These are phyloP conservation scores for Phialocephala subalpina DNA, from an alignment of 2,329 filamentous ascomycete genomes.

Conservation along the genomic window DNA sequence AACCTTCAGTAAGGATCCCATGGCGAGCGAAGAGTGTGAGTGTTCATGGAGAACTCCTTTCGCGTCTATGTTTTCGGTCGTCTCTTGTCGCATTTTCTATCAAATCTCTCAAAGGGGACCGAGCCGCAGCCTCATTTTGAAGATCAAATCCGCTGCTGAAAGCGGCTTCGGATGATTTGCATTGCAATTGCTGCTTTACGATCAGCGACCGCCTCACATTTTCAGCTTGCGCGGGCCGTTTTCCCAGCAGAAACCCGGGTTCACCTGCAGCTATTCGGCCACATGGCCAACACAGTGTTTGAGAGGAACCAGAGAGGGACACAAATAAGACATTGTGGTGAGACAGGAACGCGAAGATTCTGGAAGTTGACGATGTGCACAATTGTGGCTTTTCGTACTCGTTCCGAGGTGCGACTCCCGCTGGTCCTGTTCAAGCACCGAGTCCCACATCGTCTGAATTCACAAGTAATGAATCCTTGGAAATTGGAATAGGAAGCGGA, in stretches of 20 bases:
- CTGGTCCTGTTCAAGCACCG: too few species aligned
- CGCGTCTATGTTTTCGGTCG: not conserved
- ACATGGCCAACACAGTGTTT: conserved; percentile 2
- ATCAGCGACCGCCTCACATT: not conserved
- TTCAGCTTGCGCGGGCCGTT: conserved; percentile 4
- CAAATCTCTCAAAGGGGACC: not conserved
- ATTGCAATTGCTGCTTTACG: not conserved
- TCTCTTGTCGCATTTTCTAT: conserved; percentile 3
- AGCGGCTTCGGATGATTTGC: conserved; percentile 1
- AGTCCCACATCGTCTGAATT: too few species aligned
- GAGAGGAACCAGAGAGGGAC: not conserved
- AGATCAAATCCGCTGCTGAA: not conserved
- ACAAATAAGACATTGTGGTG: too few species aligned
- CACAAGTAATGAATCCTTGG: not conserved
- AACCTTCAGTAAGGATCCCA: not conserved
- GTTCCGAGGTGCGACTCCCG: too few species aligned
- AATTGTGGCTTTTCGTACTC: too few species aligned
- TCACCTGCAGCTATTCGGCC: too few species aligned
- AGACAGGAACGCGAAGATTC: too few species aligned
- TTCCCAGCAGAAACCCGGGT: not conserved
- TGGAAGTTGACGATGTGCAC: too few species aligned
- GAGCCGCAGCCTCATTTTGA: not conserved
- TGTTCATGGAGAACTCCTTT: not conserved
- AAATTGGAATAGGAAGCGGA: not conserved
- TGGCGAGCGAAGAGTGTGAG: not conserved